phyloP scores from a whole-genome alignment of 208 protist species.

The Histomonas meleagridis region DNA sequence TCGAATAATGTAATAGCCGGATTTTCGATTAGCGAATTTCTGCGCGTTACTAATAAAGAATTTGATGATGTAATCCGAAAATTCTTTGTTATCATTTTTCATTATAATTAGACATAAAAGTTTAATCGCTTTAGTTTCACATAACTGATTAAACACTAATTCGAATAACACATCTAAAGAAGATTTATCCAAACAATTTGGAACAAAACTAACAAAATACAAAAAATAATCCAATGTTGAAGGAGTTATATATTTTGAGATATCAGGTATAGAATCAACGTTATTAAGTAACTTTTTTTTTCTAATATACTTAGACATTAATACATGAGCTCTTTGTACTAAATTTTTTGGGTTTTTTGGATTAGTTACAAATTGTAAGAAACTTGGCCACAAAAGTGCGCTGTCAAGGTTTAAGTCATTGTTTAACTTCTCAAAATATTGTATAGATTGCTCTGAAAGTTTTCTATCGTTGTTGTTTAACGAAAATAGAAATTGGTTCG shows the following conservation, averaged over 20 bases:
- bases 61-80: too few relatives aligned
- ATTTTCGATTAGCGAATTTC: neutral
- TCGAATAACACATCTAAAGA: neutral
- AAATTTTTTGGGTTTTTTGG: neutral
- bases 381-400: neutral
- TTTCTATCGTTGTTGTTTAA: neutral
- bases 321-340: neutral
- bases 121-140: neutral
- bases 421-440: neutral
- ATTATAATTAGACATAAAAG: neutral
- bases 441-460: neutral
- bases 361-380: neutral
- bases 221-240: neutral
- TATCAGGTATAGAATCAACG: neutral
- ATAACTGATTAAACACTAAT: neutral
- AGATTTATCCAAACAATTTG: neutral
- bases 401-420: neutral
- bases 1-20: neutral
- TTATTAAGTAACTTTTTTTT: neutral
- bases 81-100: too few relatives aligned
- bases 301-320: neutral
- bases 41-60: neutral
- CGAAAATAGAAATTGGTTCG: neutral
- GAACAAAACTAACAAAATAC: conserved; percentile 19
- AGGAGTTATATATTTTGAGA: neutral